Conservation (phyloP, 192 early-diverging fungal species). For the Allomyces javanicus region DNA sequence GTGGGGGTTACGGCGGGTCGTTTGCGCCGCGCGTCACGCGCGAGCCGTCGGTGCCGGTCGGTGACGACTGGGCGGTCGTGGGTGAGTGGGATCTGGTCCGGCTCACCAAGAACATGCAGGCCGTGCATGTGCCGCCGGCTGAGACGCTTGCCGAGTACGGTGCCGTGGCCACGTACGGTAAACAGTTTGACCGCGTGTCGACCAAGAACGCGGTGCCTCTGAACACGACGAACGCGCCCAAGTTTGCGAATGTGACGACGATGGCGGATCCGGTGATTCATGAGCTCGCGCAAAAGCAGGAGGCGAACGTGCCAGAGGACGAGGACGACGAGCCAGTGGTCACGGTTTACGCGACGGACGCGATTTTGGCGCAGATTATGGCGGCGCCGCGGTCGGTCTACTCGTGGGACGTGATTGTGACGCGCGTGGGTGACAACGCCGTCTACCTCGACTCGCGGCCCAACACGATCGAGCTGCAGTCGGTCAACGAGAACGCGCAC, state of each 20-base stretch:
- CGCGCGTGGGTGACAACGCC: constrained; percentile 49
- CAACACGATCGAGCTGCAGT: constrained; percentile 46
- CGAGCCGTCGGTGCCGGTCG: constrained; percentile 69
- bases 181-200: constrained; percentile 63
- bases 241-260: constrained; percentile 50
- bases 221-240: constrained; percentile 39
- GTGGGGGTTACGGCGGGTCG: constrained; percentile 14
- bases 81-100: constrained; percentile 90
- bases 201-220: constrained; percentile 59
- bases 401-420: constrained; percentile 90
- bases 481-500: constrained; percentile 88
- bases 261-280: constrained; percentile 73
- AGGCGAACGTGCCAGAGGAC: constrained; percentile 8
- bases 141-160: constrained; percentile 56
- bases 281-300: constrained; percentile 9
- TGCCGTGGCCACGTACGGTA: constrained; percentile 51
- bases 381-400: constrained; percentile 73
- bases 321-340: constrained; percentile 20
- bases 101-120: constrained; percentile 61
- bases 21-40: constrained; percentile 51
- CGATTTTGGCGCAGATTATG: constrained; percentile 80
- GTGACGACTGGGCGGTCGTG: constrained; percentile 71
- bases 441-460: constrained; percentile 77
- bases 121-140: constrained; percentile 55
- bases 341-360: constrained; percentile 75